These are phyloP conservation scores for Saccharomyces hybrid DNA, from an alignment of 1,139 yeast genomes.

Conservation along the genomic window DNA sequence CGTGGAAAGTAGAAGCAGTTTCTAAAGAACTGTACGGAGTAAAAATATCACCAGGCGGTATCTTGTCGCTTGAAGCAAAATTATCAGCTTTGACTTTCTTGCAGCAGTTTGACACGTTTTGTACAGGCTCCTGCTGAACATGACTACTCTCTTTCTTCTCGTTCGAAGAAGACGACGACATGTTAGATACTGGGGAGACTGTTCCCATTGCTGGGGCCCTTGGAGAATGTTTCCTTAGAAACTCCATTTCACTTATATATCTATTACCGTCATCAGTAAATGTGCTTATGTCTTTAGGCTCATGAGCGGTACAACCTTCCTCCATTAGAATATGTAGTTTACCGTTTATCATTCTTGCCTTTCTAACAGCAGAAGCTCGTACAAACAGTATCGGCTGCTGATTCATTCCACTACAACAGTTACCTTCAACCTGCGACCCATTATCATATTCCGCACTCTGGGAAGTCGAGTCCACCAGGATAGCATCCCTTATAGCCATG, in stretches of 20 bases:
- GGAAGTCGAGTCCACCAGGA: no score
- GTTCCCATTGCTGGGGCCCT: not conserved
- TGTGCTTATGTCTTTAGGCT: constrained; percentile 35
- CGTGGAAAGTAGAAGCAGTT: not conserved
- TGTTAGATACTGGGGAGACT: not conserved
- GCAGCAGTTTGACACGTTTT: not conserved
- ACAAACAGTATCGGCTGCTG: constrained; percentile 29
- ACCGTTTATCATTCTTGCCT: constrained; percentile 28
- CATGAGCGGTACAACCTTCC: constrained; percentile 6
- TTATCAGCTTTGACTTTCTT: not conserved
- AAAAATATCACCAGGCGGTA: not conserved
- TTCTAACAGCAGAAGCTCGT: constrained; percentile 23
- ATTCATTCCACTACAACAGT: constrained; percentile 20
- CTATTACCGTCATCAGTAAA: constrained; percentile 37
- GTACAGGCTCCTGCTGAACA: not conserved
- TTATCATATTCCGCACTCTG: not conserved
- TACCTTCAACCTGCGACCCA: not conserved
- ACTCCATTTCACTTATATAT: not conserved
- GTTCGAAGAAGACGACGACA: not conserved
- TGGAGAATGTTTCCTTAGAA: not conserved
- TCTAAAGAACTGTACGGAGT: not conserved
- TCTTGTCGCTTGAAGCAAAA: not conserved
- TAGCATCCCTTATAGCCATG: constrained; percentile 28
- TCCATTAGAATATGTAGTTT: constrained; percentile 25
- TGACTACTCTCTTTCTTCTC: not conserved